A percentile compares a stretch with the other conserved stretches of the same genome.
phyloP scores from a whole-genome alignment of 2,329 filamentous ascomycete genomes.

The Colletotrichum incanum region DNA sequence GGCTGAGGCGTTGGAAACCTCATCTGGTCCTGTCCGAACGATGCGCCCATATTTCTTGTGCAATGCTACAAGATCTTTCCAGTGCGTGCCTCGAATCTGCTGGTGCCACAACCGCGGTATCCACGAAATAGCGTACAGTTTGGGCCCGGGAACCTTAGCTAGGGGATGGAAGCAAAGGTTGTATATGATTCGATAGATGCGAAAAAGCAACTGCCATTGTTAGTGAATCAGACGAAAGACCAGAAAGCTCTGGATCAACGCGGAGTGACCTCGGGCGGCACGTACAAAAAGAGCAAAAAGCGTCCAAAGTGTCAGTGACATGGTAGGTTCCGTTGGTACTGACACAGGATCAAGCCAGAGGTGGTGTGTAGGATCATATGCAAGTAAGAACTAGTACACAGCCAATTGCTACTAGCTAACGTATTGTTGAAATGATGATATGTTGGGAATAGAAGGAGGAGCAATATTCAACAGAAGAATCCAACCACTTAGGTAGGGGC shows the following conservation, averaged over 20 bases:
- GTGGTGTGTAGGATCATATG: background rate
- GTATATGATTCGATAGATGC: slow-evolving; percentile 1
- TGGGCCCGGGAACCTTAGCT: background rate
- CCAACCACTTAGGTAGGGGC: background rate
- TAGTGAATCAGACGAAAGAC: background rate
- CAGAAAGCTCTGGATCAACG: background rate
- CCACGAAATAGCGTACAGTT: slow-evolving; percentile 5
- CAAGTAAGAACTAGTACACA: too few relatives aligned
- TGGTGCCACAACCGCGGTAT: background rate
- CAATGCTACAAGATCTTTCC: background rate
- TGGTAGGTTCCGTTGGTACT: background rate
- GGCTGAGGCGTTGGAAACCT: slow-evolving; percentile 2
- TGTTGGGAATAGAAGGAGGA: background rate
- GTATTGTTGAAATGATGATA: background rate
- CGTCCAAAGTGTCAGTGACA: background rate
- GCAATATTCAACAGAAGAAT: background rate
- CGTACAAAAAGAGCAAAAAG: background rate
- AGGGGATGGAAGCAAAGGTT: background rate
- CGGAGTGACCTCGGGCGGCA: background rate
- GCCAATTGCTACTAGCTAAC: background rate
- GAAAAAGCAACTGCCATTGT: background rate
- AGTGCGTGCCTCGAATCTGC: background rate
- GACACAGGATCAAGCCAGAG: background rate
- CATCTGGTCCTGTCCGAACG: slow-evolving; percentile 5
- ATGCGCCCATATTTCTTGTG: background rate